phyloP scores from a whole-genome alignment of 495 filamentous ascomycete species.

The Clohesyomyces aquaticus region DNA sequence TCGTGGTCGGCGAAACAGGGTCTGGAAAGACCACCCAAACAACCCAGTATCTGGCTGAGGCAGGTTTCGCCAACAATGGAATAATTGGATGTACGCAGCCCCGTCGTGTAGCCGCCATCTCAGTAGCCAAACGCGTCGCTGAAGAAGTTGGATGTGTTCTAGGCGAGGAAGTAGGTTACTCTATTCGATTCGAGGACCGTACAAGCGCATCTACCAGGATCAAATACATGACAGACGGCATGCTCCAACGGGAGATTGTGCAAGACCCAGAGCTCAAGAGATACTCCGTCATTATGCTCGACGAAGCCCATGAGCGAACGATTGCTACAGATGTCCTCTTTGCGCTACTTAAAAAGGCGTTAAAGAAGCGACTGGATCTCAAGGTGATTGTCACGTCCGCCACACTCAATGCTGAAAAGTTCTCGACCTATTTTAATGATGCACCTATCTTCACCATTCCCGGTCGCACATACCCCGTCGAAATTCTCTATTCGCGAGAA shows the following conservation, averaged over 20 bases:
- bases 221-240: conserved; percentile 99
- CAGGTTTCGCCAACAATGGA: conserved; percentile 81
- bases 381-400: conserved; percentile 96
- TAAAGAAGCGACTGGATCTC: conserved; percentile 82
- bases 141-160: conserved; percentile 94
- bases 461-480: conserved; percentile 78
- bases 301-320: conserved; percentile 97
- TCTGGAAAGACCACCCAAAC: conserved; percentile 96
- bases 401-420: conserved; percentile 96
- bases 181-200: conserved; percentile 95
- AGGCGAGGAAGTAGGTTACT: conserved; percentile 94
- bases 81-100: conserved; percentile 99
- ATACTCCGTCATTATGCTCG: conserved; percentile 97
- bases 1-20: conserved; percentile 96
- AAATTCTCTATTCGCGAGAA: conserved; percentile 91
- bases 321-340: conserved; percentile 98
- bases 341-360: conserved; percentile 88
- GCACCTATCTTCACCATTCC: conserved; percentile 97
- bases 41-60: conserved; percentile 92
- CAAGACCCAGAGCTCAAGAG: conserved; percentile 82
- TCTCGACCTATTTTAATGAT: conserved; percentile 90
- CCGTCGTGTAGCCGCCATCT: conserved; percentile 94
- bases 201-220: conserved; percentile 89
- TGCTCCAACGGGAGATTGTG: conserved; percentile 93
- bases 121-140: conserved; percentile 94